phyloP scores from a whole-genome alignment of 352 stramenopile genomes.

The Plasmopara halstedii region DNA sequence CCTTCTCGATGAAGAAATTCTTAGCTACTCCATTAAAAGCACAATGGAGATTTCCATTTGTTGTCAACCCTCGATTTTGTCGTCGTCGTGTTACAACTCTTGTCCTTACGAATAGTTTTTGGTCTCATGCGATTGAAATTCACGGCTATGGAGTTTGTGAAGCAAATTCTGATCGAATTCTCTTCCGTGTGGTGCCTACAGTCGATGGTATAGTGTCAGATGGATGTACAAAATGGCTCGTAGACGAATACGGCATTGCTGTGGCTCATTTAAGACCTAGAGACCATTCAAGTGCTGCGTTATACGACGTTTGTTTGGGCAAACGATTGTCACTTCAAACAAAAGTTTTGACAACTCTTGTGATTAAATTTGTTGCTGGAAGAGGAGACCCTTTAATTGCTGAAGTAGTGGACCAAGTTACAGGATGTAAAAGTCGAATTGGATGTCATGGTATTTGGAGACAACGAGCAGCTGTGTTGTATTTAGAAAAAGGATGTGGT shows the following conservation, averaged over 20 bases:
- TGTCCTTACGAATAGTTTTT: conserved; percentile 36
- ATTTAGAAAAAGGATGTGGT: conserved; percentile 20
- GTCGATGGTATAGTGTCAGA: conserved; percentile 18
- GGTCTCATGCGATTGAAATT: conserved; percentile 21
- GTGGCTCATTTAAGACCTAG: conserved; percentile 20
- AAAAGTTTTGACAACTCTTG: conserved; percentile 23
- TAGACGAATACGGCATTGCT: conserved; percentile 33
- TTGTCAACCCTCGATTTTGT: conserved; percentile 36
- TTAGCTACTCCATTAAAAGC: conserved; percentile 22
- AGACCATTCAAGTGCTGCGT: conserved; percentile 7
- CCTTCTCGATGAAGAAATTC: conserved; percentile 27
- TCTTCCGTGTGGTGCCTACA: conserved; percentile 26
- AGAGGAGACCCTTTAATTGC: conserved; percentile 24
- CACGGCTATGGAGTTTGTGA: conserved; percentile 28
- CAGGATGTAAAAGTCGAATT: conserved; percentile 23
- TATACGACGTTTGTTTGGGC: conserved; percentile 32
- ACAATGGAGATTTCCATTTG: conserved; percentile 40
- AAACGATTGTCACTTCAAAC: conserved; percentile 17
- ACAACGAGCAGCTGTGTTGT: conserved; percentile 26
- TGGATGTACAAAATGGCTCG: conserved; percentile 27
- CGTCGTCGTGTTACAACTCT: conserved; percentile 24
- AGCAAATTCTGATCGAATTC: conserved; percentile 12
- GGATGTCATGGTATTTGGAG: conserved; percentile 28
- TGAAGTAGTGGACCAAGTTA: conserved; percentile 26
- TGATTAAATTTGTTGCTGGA: conserved; percentile 27